Conservation (phyloP, 805 yeast genomes). For the Ogataea trehalophila region DNA sequence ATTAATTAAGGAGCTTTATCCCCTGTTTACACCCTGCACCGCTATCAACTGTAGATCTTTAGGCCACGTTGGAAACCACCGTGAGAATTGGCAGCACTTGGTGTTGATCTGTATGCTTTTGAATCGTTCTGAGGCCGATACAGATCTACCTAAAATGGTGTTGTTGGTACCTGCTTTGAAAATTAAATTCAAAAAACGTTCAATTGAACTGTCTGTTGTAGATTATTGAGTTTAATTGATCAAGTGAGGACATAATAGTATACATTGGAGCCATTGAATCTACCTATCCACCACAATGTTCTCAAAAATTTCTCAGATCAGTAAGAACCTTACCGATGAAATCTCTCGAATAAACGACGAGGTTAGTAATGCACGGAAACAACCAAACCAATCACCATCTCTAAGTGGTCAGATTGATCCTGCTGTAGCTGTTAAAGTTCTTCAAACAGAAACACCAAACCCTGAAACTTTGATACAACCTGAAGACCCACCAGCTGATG, state of each 20-base stretch:
- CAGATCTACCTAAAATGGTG: too few species aligned
- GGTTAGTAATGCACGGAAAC: constrained; percentile 18
- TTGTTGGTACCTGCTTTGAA: too few species aligned
- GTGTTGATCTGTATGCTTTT: too few species aligned
- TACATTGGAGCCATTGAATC: not conserved
- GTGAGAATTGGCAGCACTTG: too few species aligned
- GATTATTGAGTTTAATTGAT: too few species aligned
- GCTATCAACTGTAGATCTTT: too few species aligned
- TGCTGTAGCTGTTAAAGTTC: constrained; percentile 26
- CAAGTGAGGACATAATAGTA: not conserved
- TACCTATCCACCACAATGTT: constrained; percentile 35
- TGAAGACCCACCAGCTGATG: constrained; percentile 27
- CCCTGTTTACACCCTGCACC: not conserved
- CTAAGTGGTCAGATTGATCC: constrained; percentile 17
- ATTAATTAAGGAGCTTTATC: not conserved
- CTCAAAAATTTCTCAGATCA: constrained; percentile 53
- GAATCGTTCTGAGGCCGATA: too few species aligned
- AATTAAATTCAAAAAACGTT: too few species aligned
- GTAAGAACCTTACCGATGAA: constrained; percentile 62
- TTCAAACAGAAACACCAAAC: constrained; percentile 44
- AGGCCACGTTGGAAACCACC: too few species aligned
- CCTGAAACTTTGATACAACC: constrained; percentile 43
- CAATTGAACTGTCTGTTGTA: too few species aligned
- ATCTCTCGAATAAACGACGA: constrained; percentile 34
- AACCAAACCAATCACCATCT: constrained; percentile 13